Evolutionary conservation across 768 basidiomycete species (phyloP).

Genomic region (Cubamyces sp.): DNA sequence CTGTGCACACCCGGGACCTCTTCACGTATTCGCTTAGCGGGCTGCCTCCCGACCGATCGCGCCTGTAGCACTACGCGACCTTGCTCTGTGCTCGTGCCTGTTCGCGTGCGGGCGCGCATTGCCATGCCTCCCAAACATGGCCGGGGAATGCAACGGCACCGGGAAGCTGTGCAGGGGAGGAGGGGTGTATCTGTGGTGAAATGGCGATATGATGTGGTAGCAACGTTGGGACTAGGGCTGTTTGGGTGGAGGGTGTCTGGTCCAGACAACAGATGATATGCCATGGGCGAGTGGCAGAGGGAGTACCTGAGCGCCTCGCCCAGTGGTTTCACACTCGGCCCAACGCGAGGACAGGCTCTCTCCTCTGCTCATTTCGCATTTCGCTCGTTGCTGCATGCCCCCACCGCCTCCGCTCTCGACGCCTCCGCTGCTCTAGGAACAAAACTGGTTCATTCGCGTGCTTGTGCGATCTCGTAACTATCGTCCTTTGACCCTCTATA

Average conservation of each 20-base stretch:
- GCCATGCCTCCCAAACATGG: neutral
- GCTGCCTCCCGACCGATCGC: neutral
- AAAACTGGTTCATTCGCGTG: neutral
- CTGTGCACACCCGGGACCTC: too few species aligned
- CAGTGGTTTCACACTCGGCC: neutral
- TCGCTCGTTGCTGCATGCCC: slow-evolving; percentile 12
- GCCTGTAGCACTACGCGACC: neutral
- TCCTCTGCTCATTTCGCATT: neutral
- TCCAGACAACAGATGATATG: too few species aligned
- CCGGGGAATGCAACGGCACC: neutral
- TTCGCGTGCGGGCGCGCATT: neutral
- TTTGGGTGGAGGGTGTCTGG: neutral
- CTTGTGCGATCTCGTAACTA: neutral
- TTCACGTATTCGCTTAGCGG: too few species aligned
- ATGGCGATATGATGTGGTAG: slow-evolving; percentile 10
- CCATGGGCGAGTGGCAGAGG: too few species aligned
- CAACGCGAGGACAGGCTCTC: neutral
- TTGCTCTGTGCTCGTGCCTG: slow-evolving; percentile 5
- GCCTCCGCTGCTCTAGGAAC: neutral
- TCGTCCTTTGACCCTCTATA: neutral
- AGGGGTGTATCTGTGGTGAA: neutral
- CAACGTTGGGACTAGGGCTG: too few species aligned
- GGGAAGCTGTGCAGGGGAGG: slow-evolving; percentile 4
- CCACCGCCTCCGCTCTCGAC: slow-evolving; percentile 1
- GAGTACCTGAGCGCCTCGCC: slow-evolving; percentile 22